Conservation (phyloP, 2,329 filamentous ascomycete genomes). For the Penicillium sp. region DNA sequence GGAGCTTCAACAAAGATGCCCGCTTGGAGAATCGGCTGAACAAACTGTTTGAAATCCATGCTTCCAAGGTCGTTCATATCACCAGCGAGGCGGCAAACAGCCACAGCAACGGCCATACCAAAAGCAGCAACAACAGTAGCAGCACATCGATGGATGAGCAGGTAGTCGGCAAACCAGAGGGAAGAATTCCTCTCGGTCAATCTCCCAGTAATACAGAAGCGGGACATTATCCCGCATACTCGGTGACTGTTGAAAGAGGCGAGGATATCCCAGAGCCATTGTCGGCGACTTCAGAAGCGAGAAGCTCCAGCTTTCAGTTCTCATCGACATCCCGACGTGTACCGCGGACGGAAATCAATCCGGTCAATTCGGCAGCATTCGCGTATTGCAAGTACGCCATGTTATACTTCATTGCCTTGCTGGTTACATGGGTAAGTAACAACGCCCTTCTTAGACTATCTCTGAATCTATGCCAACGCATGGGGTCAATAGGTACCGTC, state of each 20-base stretch:
- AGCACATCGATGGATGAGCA: background rate
- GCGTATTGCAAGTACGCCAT: conserved; percentile 38
- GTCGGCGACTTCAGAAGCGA: background rate
- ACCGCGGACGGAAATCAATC: background rate
- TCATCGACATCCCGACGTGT: background rate
- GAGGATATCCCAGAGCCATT: conserved; percentile 8
- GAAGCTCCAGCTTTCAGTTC: conserved; percentile 1
- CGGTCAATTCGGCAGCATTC: conserved; percentile 34
- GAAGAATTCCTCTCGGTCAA: background rate
- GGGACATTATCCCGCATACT: conserved; percentile 19
- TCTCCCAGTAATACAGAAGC: background rate
- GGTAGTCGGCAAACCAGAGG: background rate
- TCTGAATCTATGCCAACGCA: background rate
- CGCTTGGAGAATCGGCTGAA: conserved; percentile 37
- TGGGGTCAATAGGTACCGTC: conserved; percentile 56
- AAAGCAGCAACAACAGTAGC: background rate
- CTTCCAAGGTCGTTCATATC: conserved; percentile 60
- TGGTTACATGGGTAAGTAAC: conserved; percentile 38
- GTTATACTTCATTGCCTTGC: conserved; percentile 38
- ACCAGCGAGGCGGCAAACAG: conserved; percentile 49
- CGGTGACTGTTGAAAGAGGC: conserved; percentile 29
- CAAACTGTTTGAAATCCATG: conserved; percentile 39
- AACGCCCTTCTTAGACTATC: background rate
- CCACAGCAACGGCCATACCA: background rate
- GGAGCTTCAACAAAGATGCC: conserved; percentile 50